Evolutionary conservation across 768 basidiomycete species (phyloP), one percentile per base, ranked within the genome.

Genomic region (Pleurotus djamor): DNA sequence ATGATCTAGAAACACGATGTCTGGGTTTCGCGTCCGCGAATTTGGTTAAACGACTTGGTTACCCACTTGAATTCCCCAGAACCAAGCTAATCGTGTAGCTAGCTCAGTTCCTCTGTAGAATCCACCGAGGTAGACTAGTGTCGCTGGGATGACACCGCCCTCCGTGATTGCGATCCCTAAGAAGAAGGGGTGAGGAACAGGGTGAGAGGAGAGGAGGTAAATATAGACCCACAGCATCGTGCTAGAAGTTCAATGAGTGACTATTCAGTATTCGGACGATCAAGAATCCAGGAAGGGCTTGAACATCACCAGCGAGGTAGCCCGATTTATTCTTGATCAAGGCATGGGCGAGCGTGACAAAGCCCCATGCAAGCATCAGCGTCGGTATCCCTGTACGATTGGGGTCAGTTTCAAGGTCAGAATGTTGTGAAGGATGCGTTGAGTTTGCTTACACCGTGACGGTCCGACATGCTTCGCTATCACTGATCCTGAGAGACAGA

Each of bases 71-170:
- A 74, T 66, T 17, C 75, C 77, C 72, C 78, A 81, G 68, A 79
- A 81, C 62, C 73, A 72, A 6, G 74, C 78, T 1, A 79, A 66
- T 1, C 78, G 69, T 17, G 72, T 72, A 0, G 77, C 72, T 4
- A 79, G 70, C 62, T 81, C 79, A 0, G 75, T 77, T 28, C 78
- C 69, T 38, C 74, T 76, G 65, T 79, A 79, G 62, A 78, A 78
- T 5, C 69, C 68, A 41, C 76, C 75, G 2, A 79, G 69, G 64
- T 79, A 79, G 33, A 76, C 76, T 7, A 81, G 66, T 14, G 77
- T 73, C 4, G 74, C 71, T 3, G 74, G 74, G 4, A 73, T 76
- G 9, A 76, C 76, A 58, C 76, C 76, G 56, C 74, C 76, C 69
- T 77, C 75, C 0, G 76, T 77, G 21, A 77, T 66, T 3, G 76